Base-by-base conservation (phyloP, 768 basidiomycete species). In the Phlegmacium glaucopus region DNA sequence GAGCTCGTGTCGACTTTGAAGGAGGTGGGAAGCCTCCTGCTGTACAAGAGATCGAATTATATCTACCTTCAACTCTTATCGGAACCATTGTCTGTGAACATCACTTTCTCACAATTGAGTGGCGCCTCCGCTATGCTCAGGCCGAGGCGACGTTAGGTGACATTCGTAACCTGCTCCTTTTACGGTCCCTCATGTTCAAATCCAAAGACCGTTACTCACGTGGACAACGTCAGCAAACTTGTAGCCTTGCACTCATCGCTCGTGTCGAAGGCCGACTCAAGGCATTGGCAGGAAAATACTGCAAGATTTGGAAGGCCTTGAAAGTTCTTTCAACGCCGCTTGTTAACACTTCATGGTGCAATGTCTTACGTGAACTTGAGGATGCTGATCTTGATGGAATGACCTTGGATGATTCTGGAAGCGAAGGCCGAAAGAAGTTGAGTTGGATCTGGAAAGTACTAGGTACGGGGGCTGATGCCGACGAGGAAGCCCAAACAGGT, bases 211-310 rank as follows among this genome's bases (percentile, higher is more conserved):
- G 43, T 18, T 53, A 55, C 40, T 47, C 49, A 10, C 52, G 54
- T n/a, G 63, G 66, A 1, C 61, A 65, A 28, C 47, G 43, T 2
- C 50, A 52, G 39, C 52, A 57, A n/a, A 65, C 61, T 6, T 57
- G 60, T 1, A 61, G 57, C 27, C 38, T 52, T 1, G 42, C 48
- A 1, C 38, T 61, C 10, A 49, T 67, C 26, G 25, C 35, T 7
- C 29, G 18, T 18, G 39, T 64, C 15, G 40, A 53, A 25, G 37
- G 32, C 2, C 48, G 49, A 39, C 50, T 65, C 28, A 25, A 51
- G 9, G 38, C 49, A 3, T 39, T 43, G 1, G 47, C 46, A 8
- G 45, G 43, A 1, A 53, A 45, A 39, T 63, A 65, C 32, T 30
- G 50, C 4, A 12, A 27, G 12, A 51, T 53, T 30, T 42, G 47